Evolutionary conservation across 768 basidiomycete genomes (phyloP), one percentile per base, ranked within the genome.

Genomic region (Strobilomyces confusus): DNA sequence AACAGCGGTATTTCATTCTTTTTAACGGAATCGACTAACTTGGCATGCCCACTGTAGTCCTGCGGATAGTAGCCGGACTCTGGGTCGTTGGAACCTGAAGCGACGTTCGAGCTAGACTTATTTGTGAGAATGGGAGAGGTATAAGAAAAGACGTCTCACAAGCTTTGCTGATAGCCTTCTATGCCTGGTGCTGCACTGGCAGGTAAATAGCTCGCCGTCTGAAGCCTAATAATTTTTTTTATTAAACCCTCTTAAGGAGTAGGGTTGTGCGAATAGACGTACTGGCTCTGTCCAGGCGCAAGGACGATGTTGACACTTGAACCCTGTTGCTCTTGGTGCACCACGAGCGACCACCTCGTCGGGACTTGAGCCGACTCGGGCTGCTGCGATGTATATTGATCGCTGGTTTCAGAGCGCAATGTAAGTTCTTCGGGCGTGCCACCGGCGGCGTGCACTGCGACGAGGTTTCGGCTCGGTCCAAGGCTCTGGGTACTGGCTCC

Each of bases 1-100:
- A 59, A 33, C 5, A 15, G 9, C 38, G 19, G 22, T 8, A 8
- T 29, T 29, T 29, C 29, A n/a, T 29, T 23, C 19, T 36, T 44
- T 26, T 38, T 25, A 40, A 40, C 9, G 11, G 0, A n/a, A 50
- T 48, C 6, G 20, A 56, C 64, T 54, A 23, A 67, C 64, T 43
- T 38, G 17, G 51, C 5, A 19, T 46, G 57, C 30, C 30, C 49
- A 36, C 55, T 60, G 48, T 57, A 54, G 19, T 34, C 19, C 9
- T 46, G 56, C 26, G 47, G 12, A 45, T 44, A 53, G 43, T 57
- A 56, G 12, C 8, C 15, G 7, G 51, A 25, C n/a, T n/a, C 50
- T 11, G 41, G 12, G 34, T 41, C 17, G 29, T 36, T 23, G 36
- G 22, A 4, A 23, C 48, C 44, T 41, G 58, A 56, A 19, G 34